Conservation (phyloP, 768 basidiomycete genomes). For the Lactarius akahatsu region DNA sequence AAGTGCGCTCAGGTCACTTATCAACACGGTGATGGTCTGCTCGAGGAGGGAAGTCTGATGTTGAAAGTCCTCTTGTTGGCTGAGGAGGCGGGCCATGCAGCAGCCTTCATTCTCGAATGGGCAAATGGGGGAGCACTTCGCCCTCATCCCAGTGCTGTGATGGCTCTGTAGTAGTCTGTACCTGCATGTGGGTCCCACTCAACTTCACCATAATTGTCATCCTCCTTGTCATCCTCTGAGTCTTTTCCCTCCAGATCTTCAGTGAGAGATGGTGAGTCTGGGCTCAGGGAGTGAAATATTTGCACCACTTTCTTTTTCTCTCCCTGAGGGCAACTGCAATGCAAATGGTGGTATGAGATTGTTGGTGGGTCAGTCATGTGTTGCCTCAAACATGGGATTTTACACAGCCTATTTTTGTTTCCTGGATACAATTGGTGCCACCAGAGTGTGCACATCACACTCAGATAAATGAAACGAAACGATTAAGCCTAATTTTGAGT, state of each 20-base stretch:
- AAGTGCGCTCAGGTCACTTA: no score
- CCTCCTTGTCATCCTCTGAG: no score
- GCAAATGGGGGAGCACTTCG: not conserved
- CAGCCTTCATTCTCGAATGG: not conserved
- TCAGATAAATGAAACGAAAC: no score
- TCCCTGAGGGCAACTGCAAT: not conserved
- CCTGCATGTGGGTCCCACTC: not conserved
- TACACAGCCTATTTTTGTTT: no score
- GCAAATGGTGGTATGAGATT: not conserved
- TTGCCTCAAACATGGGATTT: no score
- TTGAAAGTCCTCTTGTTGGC: not conserved
- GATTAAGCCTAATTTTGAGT: no score
- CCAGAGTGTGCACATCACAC: no score
- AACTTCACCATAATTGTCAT: not conserved
- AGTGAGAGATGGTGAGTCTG: not conserved
- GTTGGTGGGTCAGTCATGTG: no score
- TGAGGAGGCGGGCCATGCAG: conserved; percentile 12
- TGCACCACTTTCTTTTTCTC: not conserved
- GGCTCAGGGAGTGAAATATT: not conserved
- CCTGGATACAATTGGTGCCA: no score
- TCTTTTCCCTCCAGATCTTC: not conserved
- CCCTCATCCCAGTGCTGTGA: not conserved
- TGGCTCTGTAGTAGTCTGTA: no score
- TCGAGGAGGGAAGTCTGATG: not conserved
- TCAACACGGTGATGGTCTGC: not conserved